phyloP scores from a whole-genome alignment of 2,329 filamentous ascomycete species.

The Fusarium austroafricanum region DNA sequence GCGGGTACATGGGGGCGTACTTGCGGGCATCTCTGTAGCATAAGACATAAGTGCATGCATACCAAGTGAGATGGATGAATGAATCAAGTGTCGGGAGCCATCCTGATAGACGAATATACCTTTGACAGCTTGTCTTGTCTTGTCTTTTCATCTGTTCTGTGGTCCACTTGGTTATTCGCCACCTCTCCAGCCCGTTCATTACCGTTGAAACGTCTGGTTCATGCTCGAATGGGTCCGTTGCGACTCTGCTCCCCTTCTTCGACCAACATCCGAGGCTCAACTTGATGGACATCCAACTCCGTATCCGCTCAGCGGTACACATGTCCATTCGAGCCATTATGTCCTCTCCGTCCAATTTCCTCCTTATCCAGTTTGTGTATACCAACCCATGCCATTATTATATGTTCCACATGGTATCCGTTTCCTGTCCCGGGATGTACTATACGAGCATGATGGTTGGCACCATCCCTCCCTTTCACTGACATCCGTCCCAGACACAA shows the following conservation, averaged over 20 bases:
- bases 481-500: neutral
- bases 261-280: neutral
- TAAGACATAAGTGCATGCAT: slow-evolving; percentile 15
- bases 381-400: neutral
- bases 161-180: neutral
- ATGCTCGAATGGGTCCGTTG: neutral
- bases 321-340: neutral
- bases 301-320: neutral
- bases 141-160: neutral
- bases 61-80: slow-evolving; percentile 4
- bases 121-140: slow-evolving; percentile 6
- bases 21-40: slow-evolving; percentile 24
- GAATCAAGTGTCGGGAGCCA: slow-evolving; percentile 7
- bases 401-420: neutral
- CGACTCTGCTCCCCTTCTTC: neutral
- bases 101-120: slow-evolving; percentile 38
- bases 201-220: neutral
- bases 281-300: neutral
- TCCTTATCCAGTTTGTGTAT: neutral
- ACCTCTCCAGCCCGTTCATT: neutral
- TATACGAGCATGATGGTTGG: neutral
- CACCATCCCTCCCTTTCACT: neutral
- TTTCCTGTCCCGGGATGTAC: neutral
- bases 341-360: neutral
- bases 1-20: slow-evolving; percentile 28